Percentiles rank a stretch among this genome's conserved stretches.
phyloP scores from a whole-genome alignment of 208 protist genomes.

The Crithidia sp. region DNA sequence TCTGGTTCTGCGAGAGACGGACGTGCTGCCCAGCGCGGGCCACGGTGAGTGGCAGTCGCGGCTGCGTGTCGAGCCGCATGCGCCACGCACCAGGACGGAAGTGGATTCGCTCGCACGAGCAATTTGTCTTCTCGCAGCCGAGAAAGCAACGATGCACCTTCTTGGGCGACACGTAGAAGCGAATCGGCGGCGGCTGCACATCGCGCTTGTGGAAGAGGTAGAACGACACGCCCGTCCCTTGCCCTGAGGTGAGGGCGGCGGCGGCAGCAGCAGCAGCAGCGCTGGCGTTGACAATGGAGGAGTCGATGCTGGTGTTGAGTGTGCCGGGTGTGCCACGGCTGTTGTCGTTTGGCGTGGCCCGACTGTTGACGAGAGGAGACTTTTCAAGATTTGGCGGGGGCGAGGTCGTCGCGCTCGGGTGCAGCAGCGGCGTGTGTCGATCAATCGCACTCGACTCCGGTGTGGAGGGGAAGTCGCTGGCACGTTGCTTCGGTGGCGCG shows the following conservation, averaged over 20 bases:
- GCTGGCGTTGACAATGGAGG: not conserved
- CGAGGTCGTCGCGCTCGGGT: not conserved
- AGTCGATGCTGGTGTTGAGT: constrained; percentile 25
- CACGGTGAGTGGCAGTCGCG: constrained; percentile 31
- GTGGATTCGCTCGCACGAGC: constrained; percentile 69
- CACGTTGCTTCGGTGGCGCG: not conserved
- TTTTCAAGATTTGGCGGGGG: constrained; percentile 5
- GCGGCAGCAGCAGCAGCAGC: not conserved
- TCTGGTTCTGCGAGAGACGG: constrained; percentile 37
- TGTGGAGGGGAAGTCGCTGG: constrained; percentile 3
- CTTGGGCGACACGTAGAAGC: constrained; percentile 62
- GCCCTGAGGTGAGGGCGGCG: not conserved
- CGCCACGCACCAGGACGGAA: constrained; percentile 51
- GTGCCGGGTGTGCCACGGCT: constrained; percentile 5
- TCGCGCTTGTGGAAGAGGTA: constrained; percentile 75
- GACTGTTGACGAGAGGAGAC: constrained; percentile 10
- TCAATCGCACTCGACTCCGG: not conserved
- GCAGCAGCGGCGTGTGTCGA: constrained; percentile 7
- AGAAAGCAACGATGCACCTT: constrained; percentile 78
- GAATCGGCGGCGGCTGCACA: constrained; percentile 71
- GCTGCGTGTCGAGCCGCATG: constrained; percentile 65
- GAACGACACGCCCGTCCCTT: constrained; percentile 34
- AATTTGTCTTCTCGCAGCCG: constrained; percentile 50
- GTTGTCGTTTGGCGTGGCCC: constrained; percentile 9
- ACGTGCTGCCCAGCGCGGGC: constrained; percentile 44